Conservation (phyloP, 139 green algal species). For the Tetradesmus obliquus region DNA sequence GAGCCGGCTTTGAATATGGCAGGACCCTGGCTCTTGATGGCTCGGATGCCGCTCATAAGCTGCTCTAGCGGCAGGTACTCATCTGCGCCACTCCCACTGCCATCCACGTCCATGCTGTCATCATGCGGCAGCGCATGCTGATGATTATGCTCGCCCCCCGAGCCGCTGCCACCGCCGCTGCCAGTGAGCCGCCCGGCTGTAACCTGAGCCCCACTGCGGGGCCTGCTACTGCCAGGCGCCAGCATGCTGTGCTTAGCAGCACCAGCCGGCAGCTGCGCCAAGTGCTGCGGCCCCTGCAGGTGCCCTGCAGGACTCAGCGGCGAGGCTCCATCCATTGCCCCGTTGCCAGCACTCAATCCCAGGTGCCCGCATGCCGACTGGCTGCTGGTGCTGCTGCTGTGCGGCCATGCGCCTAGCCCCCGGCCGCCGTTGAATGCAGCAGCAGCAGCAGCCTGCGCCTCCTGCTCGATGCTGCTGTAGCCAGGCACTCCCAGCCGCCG, state of each 20-base stretch:
- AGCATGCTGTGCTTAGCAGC: not conserved
- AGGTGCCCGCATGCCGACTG: slow-evolving; percentile 19
- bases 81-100: not conserved
- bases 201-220: not conserved
- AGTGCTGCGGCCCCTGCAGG: slow-evolving; percentile 9
- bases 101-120: slow-evolving; percentile 29
- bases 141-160: not conserved
- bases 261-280: not conserved
- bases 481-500: not conserved
- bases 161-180: not conserved
- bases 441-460: not conserved
- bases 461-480: not conserved
- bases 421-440: not conserved
- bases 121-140: not conserved
- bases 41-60: slow-evolving; percentile 23
- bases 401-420: not conserved
- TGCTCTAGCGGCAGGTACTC: slow-evolving; percentile 32
- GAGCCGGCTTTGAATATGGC: slow-evolving; percentile 3
- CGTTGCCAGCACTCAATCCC: not conserved
- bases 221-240: not conserved
- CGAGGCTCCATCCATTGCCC: slow-evolving; percentile 1
- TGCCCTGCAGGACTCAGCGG: slow-evolving; percentile 16
- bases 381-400: slow-evolving; percentile 49
- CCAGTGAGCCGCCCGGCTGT: not conserved
- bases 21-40: slow-evolving; percentile 34